Percentiles rank a stretch among this genome's conserved stretches.
Conservation (phyloP, 2,329 filamentous ascomycete genomes). For the Penicillium olsonii region DNA sequence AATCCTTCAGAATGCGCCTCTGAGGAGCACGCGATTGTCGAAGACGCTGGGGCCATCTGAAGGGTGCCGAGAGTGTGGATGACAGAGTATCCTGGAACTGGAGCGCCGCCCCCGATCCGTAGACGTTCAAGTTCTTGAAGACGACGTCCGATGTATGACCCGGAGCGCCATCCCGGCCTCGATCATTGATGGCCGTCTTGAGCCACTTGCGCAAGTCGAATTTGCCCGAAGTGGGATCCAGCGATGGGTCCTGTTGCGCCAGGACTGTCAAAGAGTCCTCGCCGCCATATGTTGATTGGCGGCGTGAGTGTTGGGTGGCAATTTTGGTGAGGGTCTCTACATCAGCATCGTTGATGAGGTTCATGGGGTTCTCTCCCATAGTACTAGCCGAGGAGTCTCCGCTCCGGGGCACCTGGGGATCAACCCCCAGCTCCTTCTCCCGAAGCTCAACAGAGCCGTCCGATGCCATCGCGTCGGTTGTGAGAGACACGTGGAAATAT, state of each 20-base stretch:
- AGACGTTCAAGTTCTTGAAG: slow-evolving; percentile 26
- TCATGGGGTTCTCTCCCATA: slow-evolving; percentile 6
- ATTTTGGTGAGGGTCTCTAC: slow-evolving; percentile 23
- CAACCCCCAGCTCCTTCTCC: neutral
- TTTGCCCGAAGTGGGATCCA: slow-evolving; percentile 18
- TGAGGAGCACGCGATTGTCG: slow-evolving; percentile 15
- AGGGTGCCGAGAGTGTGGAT: slow-evolving; percentile 18
- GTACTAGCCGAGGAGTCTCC: slow-evolving; percentile 6
- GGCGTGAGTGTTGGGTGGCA: slow-evolving; percentile 21
- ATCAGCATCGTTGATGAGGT: slow-evolving; percentile 16
- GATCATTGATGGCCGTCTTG: slow-evolving; percentile 16
- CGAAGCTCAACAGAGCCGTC: slow-evolving; percentile 1
- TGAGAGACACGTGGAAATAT: neutral
- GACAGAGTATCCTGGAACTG: slow-evolving; percentile 27
- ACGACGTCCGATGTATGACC: slow-evolving; percentile 21
- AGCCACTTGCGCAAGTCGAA: slow-evolving; percentile 26
- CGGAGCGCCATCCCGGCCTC: slow-evolving; percentile 6
- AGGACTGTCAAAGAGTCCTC: slow-evolving; percentile 13
- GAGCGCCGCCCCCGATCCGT: slow-evolving; percentile 29
- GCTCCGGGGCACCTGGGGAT: neutral
- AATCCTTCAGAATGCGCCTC: slow-evolving; percentile 57
- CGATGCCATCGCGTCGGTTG: neutral
- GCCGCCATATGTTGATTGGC: slow-evolving; percentile 12
- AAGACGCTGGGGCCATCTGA: slow-evolving; percentile 20
- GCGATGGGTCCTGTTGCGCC: slow-evolving; percentile 17